phyloP scores from a whole-genome alignment of 208 protist species.

The Trypanosoma scelopori region DNA sequence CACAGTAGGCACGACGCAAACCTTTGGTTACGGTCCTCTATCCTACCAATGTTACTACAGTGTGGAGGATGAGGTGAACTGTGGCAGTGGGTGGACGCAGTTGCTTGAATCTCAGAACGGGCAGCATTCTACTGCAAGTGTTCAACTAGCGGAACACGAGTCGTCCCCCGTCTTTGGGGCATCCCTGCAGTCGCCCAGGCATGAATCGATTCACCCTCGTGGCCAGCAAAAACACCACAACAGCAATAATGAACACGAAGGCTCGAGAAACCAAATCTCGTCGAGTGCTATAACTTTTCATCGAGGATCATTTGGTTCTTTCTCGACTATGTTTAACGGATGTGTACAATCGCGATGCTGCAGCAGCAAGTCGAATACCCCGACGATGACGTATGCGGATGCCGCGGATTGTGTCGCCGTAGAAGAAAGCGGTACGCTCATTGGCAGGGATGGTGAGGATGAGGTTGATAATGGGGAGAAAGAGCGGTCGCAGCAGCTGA shows the following conservation, averaged over 20 bases:
- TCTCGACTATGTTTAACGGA: not conserved
- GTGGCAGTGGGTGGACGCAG: constrained; percentile 26
- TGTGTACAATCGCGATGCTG: not conserved
- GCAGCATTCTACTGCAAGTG: constrained; percentile 11
- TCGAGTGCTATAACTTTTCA: not conserved
- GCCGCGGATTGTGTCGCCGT: not conserved
- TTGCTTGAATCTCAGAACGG: constrained; percentile 35
- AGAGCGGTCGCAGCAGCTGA: not conserved
- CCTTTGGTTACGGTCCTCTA: constrained; percentile 35
- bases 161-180: not conserved
- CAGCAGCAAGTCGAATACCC: constrained; percentile 7
- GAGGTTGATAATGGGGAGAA: not conserved
- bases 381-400: constrained; percentile 12
- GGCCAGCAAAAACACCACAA: not conserved
- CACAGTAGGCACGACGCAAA: constrained; percentile 47
- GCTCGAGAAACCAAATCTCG: not conserved
- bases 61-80: constrained; percentile 34
- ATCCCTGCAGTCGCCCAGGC: not conserved
- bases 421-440: not conserved
- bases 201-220: not conserved
- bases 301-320: constrained; percentile 10
- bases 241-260: not conserved
- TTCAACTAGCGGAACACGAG: not conserved
- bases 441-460: no score
- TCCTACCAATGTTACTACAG: constrained; percentile 61